Percentiles rank a stretch among this genome's conserved stretches.
Conservation (phyloP, 2,329 filamentous ascomycete species). For the Coniosporium tulheliwenetii region DNA sequence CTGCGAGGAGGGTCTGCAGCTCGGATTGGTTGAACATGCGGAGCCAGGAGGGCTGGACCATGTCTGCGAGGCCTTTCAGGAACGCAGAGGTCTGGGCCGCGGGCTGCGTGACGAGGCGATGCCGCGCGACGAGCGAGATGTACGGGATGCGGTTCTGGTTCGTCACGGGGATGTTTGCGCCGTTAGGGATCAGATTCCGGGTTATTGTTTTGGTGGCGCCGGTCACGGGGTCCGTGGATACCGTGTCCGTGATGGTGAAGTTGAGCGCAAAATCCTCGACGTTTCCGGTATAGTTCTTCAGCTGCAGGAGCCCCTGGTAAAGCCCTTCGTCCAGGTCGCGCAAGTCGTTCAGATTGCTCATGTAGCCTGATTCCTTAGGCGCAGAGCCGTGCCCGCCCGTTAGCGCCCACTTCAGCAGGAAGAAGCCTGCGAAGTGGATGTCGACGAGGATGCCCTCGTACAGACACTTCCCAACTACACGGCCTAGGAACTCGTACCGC, state of each 20-base stretch:
- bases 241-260: slow-evolving; percentile 71
- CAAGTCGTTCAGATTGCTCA: slow-evolving; percentile 87
- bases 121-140: slow-evolving; percentile 77
- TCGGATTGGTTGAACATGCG: slow-evolving; percentile 98
- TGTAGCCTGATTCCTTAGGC: slow-evolving; percentile 56
- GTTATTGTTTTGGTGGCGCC: slow-evolving; percentile 44
- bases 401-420: slow-evolving; percentile 86
- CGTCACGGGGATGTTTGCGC: slow-evolving; percentile 63
- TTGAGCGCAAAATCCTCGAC: slow-evolving; percentile 70
- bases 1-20: slow-evolving; percentile 82
- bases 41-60: slow-evolving; percentile 85
- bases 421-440: slow-evolving; percentile 86
- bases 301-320: slow-evolving; percentile 60
- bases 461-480: slow-evolving; percentile 87
- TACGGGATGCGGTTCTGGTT: slow-evolving; percentile 91
- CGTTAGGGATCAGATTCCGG: slow-evolving; percentile 60
- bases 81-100: slow-evolving; percentile 75
- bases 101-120: slow-evolving; percentile 71
- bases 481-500: slow-evolving; percentile 80
- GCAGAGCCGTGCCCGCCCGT: slow-evolving; percentile 48
- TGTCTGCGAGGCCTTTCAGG: slow-evolving; percentile 66
- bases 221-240: slow-evolving; percentile 11
- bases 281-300: slow-evolving; percentile 38
- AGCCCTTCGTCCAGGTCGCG: slow-evolving; percentile 81
- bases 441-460: slow-evolving; percentile 95